Conservation (phyloP, 2,329 filamentous ascomycete species). For the Magnaporthales sp. region DNA sequence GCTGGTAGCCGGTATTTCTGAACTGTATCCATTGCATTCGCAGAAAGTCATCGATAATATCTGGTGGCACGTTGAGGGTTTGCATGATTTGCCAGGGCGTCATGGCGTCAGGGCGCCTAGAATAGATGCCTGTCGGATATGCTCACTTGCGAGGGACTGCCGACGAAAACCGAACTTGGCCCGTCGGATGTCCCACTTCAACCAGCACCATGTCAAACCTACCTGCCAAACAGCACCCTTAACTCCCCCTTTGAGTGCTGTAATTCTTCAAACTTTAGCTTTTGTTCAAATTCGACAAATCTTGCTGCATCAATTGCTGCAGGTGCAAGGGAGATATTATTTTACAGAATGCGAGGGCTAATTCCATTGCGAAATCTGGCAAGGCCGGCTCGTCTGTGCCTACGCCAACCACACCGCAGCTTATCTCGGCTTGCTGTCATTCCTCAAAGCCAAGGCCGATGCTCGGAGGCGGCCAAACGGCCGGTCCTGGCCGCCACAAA, state of each 20-base stretch:
- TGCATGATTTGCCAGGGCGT: neutral
- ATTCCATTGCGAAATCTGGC: neutral
- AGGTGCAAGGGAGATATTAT: neutral
- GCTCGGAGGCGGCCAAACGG: neutral
- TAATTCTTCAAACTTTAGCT: neutral
- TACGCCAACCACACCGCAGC: slow-evolving; percentile 2
- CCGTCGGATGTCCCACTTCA: neutral
- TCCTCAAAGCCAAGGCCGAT: neutral
- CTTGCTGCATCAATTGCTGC: too few relatives aligned
- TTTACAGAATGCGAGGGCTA: neutral
- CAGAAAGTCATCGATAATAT: neutral
- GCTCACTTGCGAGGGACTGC: neutral
- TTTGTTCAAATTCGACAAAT: too few relatives aligned
- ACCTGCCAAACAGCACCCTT: neutral
- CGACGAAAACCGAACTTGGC: neutral
- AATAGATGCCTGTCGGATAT: neutral
- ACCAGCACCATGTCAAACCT: neutral
- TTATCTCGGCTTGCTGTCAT: neutral
- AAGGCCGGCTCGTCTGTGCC: neutral
- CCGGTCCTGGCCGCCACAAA: neutral
- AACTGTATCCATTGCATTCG: neutral
- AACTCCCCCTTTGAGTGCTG: neutral
- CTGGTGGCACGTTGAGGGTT: neutral
- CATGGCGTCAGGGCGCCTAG: neutral
- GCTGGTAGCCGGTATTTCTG: neutral